Evolutionary conservation across 164 flowering plant species (phyloP).

Genomic region (Magnolia changhungtana): DNA sequence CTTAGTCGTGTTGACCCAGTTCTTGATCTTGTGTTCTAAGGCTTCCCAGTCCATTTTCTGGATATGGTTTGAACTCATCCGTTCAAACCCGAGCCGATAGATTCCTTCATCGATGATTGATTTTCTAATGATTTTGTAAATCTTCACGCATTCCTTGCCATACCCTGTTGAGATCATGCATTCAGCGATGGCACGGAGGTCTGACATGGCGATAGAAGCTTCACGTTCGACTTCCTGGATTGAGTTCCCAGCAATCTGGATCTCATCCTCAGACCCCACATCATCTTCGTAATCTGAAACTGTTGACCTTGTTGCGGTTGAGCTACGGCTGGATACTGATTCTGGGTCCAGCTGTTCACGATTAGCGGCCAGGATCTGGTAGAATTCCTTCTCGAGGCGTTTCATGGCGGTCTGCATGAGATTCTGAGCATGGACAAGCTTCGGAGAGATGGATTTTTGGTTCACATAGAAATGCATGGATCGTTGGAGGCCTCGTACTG

Average conservation of each 20-base stretch:
- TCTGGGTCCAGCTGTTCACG: constrained; percentile 65
- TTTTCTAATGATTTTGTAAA: constrained; percentile 50
- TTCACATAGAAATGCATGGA: constrained; percentile 53
- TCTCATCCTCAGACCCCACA: constrained; percentile 27
- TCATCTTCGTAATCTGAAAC: background rate
- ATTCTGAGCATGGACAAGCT: constrained; percentile 39
- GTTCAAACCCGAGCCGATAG: constrained; percentile 50
- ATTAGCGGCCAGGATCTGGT: constrained; percentile 54
- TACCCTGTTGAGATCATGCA: constrained; percentile 69
- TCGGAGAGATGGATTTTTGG: constrained; percentile 19
- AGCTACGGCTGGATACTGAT: constrained; percentile 33
- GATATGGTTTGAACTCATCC: constrained; percentile 23
- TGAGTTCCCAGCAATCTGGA: constrained; percentile 10
- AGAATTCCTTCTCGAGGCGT: constrained; percentile 63
- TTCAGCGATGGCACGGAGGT: constrained; percentile 53
- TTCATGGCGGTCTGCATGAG: constrained; percentile 68
- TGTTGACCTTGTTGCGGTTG: constrained; percentile 35
- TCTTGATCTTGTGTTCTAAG: constrained; percentile 52
- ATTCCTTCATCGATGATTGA: constrained; percentile 68
- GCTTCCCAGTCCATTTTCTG: constrained; percentile 57
- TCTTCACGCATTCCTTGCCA: constrained; percentile 51
- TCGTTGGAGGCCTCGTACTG: constrained; percentile 48
- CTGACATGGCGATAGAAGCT: constrained; percentile 42
- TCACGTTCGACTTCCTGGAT: constrained; percentile 41
- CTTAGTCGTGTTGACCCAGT: constrained; percentile 55